Evolutionary conservation across 169 alveolate genomes (phyloP), one percentile per base, ranked within the genome.

Genomic region (Plasmodium adleri): DNA sequence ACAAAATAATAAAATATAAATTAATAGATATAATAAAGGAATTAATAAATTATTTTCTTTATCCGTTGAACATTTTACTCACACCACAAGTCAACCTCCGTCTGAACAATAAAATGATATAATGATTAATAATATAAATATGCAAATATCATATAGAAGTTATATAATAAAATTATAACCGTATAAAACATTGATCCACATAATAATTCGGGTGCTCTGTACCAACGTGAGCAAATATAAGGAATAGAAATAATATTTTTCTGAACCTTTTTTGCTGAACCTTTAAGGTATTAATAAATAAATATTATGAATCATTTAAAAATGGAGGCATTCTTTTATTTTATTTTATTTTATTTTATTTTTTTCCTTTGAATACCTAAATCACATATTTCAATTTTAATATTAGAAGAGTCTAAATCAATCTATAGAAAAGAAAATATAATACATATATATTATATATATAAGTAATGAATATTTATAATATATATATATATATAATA

Each of bases 221-320:
- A 93, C 96, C 96, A 93, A 56, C 96, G 63, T 6, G 96, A 93
- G 52, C 96, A 93, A 1, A 93, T 92, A 56, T 93, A 93, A 15
- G 96, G 96, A 20, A 94, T 93, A 10, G 96, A 93, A 54, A 80
- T 88, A 47, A 63, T 88, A 59, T 47, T 71, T 43, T 12, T 66
- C 22, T 88, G 83, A 76, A 86, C 93, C 47, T 66, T 54, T 59
- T 92, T 91, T 10, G 93, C 92, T 2, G 74, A 86, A 49, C 92
- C 92, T 73, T 75, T 66, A 75, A 88, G 74, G 64, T 49, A 54
- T 8, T 54, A 74, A 64, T 28, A 60, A 72, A 71, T 88, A 52
- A 78, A 71, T 43, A 13, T 20, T 12, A 47, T 43, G 12, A 39
- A 26, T 12, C 3, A 70, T 9, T 20, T 10, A 17, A 59, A 39